phyloP scores from a whole-genome alignment of 805 yeast species.

The Kazachstania viticola region DNA sequence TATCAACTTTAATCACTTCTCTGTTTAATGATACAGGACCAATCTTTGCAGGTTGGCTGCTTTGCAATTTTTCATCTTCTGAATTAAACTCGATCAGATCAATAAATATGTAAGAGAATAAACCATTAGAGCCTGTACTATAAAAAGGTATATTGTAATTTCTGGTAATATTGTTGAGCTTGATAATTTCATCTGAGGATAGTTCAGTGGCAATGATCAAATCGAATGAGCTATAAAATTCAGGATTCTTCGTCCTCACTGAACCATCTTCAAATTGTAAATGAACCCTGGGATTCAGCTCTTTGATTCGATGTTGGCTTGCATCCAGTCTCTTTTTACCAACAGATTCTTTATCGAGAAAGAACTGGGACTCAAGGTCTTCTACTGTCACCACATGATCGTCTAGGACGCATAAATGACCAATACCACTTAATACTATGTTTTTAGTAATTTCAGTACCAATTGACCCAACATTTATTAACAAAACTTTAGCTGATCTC shows the following conservation, averaged over 20 bases:
- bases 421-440: conserved; percentile 79
- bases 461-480: conserved; percentile 64
- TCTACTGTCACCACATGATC: conserved; percentile 37
- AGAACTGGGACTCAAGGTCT: conserved; percentile 69
- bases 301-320: conserved; percentile 45
- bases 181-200: conserved; percentile 28
- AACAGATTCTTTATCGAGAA: conserved; percentile 42
- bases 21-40: conserved; percentile 37
- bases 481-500: conserved; percentile 56
- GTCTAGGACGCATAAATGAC: conserved; percentile 64
- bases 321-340: conserved; percentile 48
- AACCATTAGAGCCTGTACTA: conserved; percentile 58
- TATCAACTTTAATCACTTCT: conserved; percentile 31
- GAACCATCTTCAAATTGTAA: conserved; percentile 33
- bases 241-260: conserved; percentile 13
- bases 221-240: conserved; percentile 46
- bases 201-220: conserved; percentile 70
- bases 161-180: conserved; percentile 49
- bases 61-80: conserved; percentile 38
- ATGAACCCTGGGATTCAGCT: conserved; percentile 70
- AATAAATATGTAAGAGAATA: conserved; percentile 70
- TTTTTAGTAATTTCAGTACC: conserved; percentile 80
- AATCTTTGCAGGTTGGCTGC: conserved; percentile 33
- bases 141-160: conserved; percentile 51
- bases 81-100: conserved; percentile 63